Percentiles rank a stretch among this genome's conserved stretches.
phyloP scores from a whole-genome alignment of 2,329 filamentous ascomycete species.

The Aspergillus pseudotamarii region DNA sequence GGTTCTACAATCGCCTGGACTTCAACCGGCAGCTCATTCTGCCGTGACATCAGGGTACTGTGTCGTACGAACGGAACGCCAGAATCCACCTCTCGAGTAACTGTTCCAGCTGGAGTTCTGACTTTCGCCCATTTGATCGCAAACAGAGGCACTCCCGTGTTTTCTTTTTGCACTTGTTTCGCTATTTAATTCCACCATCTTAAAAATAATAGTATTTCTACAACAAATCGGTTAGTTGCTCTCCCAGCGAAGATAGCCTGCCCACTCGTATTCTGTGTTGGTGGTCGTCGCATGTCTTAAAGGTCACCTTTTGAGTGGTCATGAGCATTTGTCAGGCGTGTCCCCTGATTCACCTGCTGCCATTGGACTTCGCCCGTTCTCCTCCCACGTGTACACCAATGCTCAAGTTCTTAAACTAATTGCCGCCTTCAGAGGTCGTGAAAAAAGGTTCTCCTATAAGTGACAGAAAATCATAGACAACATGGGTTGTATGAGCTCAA shows the following conservation, averaged over 20 bases:
- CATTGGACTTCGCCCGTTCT: not conserved
- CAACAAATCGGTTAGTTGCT: slow-evolving; percentile 3
- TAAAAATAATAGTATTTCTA: not conserved
- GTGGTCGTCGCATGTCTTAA: slow-evolving; percentile 19
- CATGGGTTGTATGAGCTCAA: slow-evolving; percentile 52
- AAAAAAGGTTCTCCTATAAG: not conserved
- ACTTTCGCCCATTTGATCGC: not conserved
- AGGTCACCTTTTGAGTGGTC: slow-evolving; percentile 12
- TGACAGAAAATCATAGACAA: slow-evolving; percentile 15
- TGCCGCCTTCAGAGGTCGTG: slow-evolving; percentile 1
- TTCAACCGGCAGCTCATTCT: not conserved
- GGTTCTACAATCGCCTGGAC: not conserved
- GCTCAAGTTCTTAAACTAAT: not conserved
- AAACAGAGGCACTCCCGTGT: slow-evolving; percentile 5
- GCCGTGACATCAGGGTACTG: slow-evolving; percentile 1
- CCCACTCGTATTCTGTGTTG: slow-evolving; percentile 1
- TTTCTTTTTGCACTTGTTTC: not conserved
- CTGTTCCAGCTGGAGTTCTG: not conserved
- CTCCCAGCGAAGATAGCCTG: not conserved
- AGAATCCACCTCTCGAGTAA: not conserved
- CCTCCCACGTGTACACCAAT: slow-evolving; percentile 1
- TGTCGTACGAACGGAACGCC: slow-evolving; percentile 1
- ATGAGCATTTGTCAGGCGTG: slow-evolving; percentile 8
- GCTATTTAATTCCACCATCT: not conserved
- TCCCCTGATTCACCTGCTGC: slow-evolving; percentile 22